Evolutionary conservation across 2,329 filamentous ascomycete genomes (phyloP), one percentile per base, ranked within the genome.

Genomic region (Chaetomiaceae sp.): DNA sequence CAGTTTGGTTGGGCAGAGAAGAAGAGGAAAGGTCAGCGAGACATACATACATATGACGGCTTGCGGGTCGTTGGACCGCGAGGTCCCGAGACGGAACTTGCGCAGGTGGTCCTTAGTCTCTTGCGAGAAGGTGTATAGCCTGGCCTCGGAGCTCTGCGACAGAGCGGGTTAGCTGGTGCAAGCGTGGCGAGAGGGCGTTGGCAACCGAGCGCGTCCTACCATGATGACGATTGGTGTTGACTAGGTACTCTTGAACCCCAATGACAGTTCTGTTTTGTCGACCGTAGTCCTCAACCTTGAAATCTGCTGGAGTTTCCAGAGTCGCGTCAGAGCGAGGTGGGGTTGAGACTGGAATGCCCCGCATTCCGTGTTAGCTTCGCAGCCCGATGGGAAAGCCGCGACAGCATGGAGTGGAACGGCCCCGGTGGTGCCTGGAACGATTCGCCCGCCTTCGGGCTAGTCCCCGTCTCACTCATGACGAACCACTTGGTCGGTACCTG

Each of bases 81-180:
- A 96, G 2, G 93, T 97, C 20, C 84, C 81, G 22, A 98, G 77
- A 41, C 93, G 86, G 72, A 98, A 98, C 69, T 96, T 97, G 67
- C 88, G 86, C 56, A 98, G 79, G 62, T 90, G 84, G 56, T 89
- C 83, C 69, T 85, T 93, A 37, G 88, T 95, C 69, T 93, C 88
- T 54, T 82, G 79, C 26, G 89, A 94, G 78, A 97, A 95, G 49
- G 86, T 88, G 72, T 95, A 97, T 53, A 97, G 78, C 58, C 89
- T 78, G 52, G 88, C 83, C 74, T 96, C 90, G 62, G 90, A 94
- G 60, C 82, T 68, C 72, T 75, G 50, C 3, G 26, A 17, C 8
- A 32, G 2, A 8, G 12, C 10, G 14, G 10, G 37, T 37, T 18
- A 15, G 35, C 27, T 12, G n/a, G 18, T 12, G 14, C 9, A 8